These are phyloP conservation scores for Grigorovia transvaalensis DNA, from an alignment of 805 yeast species.

Conservation along the genomic window DNA sequence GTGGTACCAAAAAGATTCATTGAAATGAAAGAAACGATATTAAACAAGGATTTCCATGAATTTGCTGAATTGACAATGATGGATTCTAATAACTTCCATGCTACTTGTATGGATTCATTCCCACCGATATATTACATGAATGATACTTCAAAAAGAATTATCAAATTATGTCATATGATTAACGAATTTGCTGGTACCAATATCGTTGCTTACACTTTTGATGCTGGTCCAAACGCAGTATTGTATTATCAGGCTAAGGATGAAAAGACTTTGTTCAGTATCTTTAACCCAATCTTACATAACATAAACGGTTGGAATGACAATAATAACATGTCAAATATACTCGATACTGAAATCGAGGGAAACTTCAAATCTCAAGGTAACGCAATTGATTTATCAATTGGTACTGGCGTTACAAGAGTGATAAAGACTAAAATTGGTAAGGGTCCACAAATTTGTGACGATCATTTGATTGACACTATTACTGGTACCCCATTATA, in stretches of 20 bases:
- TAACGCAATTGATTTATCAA: not conserved
- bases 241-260: slow-evolving; percentile 73
- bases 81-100: slow-evolving; percentile 96
- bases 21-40: slow-evolving; percentile 71
- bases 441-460: slow-evolving; percentile 64
- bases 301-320: slow-evolving; percentile 62
- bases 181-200: slow-evolving; percentile 46
- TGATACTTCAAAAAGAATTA: slow-evolving; percentile 77
- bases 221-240: slow-evolving; percentile 99
- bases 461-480: slow-evolving; percentile 45
- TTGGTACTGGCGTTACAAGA: slow-evolving; percentile 61
- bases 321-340: slow-evolving; percentile 11
- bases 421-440: slow-evolving; percentile 83
- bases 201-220: slow-evolving; percentile 93
- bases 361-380: not conserved
- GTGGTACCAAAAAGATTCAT: slow-evolving; percentile 83
- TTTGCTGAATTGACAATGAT: slow-evolving; percentile 91
- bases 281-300: slow-evolving; percentile 50
- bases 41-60: slow-evolving; percentile 57
- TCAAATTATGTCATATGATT: slow-evolving; percentile 67
- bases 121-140: slow-evolving; percentile 95
- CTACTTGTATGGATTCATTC: slow-evolving; percentile 88
- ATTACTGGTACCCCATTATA: slow-evolving; percentile 36
- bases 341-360: slow-evolving; percentile 24
- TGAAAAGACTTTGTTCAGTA: slow-evolving; percentile 63